Evolutionary conservation across 2,329 filamentous ascomycete genomes (phyloP), one percentile per base, ranked within the genome.

Genomic region (Amphichorda felina): DNA sequence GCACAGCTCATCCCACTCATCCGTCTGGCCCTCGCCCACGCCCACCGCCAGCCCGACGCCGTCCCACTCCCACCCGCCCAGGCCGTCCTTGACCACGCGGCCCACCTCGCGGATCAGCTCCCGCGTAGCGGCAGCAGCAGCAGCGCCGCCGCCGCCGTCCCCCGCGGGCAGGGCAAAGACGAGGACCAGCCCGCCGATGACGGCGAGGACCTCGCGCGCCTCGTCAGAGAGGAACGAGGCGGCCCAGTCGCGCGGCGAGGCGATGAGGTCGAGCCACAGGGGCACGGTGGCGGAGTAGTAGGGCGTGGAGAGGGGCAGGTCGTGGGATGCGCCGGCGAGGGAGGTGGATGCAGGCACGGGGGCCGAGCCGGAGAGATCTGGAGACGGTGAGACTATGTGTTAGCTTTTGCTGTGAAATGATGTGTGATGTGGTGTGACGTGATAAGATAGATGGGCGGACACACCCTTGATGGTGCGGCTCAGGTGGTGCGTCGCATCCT

Each of bases 261-360:
- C 47, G 39, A 78, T 62, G 31, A 78, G 61, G 47, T 82, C 78
- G n/a, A 82, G 62, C 78, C 78, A 82, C 43, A 82, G 62, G 30
- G 77, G 75, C 4, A 82, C 60, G 0, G 61, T 61, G 36, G 73
- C 66, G 17, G 56, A 64, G 59, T 81, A 82, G 59, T 82, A 82
- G 11, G 60, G 46, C 15, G 75, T 82, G 40, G 63, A 62, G 37
- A 82, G 56, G 8, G 55, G 40, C 22, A 77, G 63, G 30, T 56
- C 51, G 46, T 80, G 76, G 13, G 75, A 75, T 24, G 64, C 67
- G 18, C 78, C 77, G 2, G 77, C 75, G 22, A 78, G 57, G 3
- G 63, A 59, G 3, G 57, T 48, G 13, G 54, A 54, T 15, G 17
- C 22, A 30, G 56, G 47, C 21, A 55, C 55, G 21, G 58, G 68